Evolutionary conservation across 306 rosid species (phyloP).

Genomic region (Castanea crenata): DNA sequence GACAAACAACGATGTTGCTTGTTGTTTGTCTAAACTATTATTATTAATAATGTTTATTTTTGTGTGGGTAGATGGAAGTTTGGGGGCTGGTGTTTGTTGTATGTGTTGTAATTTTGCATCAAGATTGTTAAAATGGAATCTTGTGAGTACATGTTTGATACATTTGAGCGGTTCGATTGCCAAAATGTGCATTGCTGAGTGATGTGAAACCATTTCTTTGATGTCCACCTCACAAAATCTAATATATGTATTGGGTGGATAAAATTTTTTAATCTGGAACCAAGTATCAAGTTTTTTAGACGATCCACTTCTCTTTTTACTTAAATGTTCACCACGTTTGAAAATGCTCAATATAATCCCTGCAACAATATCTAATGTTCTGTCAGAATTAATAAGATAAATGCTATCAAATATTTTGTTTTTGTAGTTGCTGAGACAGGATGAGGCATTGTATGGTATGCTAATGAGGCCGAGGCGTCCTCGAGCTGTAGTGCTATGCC

Average conservation of each 20-base stretch:
- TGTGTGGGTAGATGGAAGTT: not conserved
- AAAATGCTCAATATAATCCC: not conserved
- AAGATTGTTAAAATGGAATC: not conserved
- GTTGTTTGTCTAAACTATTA: not conserved
- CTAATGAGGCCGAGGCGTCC: constrained; percentile 86
- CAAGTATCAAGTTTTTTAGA: not conserved
- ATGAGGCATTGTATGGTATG: constrained; percentile 68
- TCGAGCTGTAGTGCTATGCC: constrained; percentile 81
- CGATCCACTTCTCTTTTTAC: not conserved
- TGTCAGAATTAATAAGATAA: too few species aligned
- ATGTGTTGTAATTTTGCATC: not conserved
- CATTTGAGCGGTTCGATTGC: not conserved
- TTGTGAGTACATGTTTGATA: not conserved
- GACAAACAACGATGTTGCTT: not conserved
- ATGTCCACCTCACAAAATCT: not conserved
- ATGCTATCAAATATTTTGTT: constrained; percentile 1
- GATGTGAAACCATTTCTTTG: not conserved
- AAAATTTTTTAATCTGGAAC: not conserved
- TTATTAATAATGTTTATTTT: not conserved
- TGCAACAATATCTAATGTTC: too few species aligned
- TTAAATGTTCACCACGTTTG: not conserved
- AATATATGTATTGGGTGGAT: not conserved
- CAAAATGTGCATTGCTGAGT: not conserved
- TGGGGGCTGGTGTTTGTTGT: not conserved
- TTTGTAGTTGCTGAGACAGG: constrained; percentile 75